These are phyloP conservation scores for Cladophialophora immunda DNA, from an alignment of 2,329 filamentous ascomycete genomes.

Conservation along the genomic window DNA sequence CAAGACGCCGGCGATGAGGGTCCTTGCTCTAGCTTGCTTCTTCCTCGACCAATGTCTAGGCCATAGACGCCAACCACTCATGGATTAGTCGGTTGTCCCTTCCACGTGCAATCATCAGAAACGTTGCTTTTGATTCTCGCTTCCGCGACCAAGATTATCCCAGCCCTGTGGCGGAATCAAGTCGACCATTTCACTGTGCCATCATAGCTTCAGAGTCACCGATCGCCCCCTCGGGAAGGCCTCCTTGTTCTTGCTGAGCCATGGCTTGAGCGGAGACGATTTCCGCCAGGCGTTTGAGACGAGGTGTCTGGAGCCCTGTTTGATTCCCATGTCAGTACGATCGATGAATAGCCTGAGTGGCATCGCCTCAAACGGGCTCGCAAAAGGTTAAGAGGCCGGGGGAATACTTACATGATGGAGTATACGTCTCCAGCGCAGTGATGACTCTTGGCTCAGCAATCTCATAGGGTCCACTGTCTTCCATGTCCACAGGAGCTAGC, in stretches of 20 bases:
- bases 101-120: slow-evolving; percentile 5
- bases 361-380: background rate
- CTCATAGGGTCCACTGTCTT: slow-evolving; percentile 97
- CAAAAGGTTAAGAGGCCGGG: background rate
- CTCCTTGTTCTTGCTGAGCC: slow-evolving; percentile 88
- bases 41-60: background rate
- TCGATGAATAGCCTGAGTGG: background rate
- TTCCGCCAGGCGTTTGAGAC: slow-evolving; percentile 94
- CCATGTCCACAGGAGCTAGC: slow-evolving; percentile 95
- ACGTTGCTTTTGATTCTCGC: slow-evolving; percentile 4
- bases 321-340: slow-evolving; percentile 43
- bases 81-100: background rate
- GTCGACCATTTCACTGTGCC: slow-evolving; percentile 1
- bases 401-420: slow-evolving; percentile 82
- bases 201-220: slow-evolving; percentile 35
- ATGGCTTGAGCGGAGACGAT: slow-evolving; percentile 97
- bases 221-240: slow-evolving; percentile 53
- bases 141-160: background rate
- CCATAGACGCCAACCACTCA: background rate
- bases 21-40: background rate
- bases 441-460: slow-evolving; percentile 97
- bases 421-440: slow-evolving; percentile 96
- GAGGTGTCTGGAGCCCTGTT: slow-evolving; percentile 91
- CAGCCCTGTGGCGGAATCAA: background rate
- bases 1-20: background rate